A percentile compares a stretch with the other conserved stretches of the same genome.
Evolutionary conservation across 306 rosid species (phyloP).

Genomic region (Sindora glabra): DNA sequence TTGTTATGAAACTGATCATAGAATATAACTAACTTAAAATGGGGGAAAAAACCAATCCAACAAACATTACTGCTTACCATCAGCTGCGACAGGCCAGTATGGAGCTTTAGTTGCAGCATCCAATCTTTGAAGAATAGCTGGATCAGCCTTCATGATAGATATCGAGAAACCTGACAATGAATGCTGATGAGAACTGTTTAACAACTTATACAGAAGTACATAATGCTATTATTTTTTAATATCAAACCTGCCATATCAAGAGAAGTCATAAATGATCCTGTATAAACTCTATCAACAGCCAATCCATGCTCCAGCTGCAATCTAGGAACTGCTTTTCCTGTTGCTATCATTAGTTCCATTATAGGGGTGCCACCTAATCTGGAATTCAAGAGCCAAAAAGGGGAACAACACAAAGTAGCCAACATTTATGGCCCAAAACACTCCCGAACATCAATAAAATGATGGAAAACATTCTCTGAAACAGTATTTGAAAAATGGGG

Average conservation of each 20-base stretch:
- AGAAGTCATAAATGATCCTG: slow-evolving; percentile 96
- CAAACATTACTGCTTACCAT: slow-evolving; percentile 57
- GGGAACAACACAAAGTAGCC: too few relatives aligned
- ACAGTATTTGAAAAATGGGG: slow-evolving; percentile 1
- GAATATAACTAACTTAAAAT: too few relatives aligned
- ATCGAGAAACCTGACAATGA: slow-evolving; percentile 78
- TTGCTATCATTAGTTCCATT: slow-evolving; percentile 88
- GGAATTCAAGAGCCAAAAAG: slow-evolving; percentile 32
- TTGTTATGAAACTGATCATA: too few relatives aligned
- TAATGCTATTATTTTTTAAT: slow-evolving; percentile 4
- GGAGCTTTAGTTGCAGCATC: slow-evolving; percentile 93
- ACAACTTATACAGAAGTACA: neutral
- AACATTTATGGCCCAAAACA: neutral
- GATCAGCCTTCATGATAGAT: slow-evolving; percentile 84
- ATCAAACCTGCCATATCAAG: slow-evolving; percentile 96
- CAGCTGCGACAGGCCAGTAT: slow-evolving; percentile 86
- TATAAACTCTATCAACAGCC: slow-evolving; percentile 95
- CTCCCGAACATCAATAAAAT: neutral
- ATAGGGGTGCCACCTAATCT: slow-evolving; percentile 86
- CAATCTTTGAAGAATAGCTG: slow-evolving; percentile 52
- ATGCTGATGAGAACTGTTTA: slow-evolving; percentile 1
- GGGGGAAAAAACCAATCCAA: too few relatives aligned
- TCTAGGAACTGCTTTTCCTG: slow-evolving; percentile 87
- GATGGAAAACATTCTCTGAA: neutral
- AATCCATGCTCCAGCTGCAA: slow-evolving; percentile 93